Base-by-base conservation (phyloP, 73 alveolate species). In the Uronychia binucleata region DNA sequence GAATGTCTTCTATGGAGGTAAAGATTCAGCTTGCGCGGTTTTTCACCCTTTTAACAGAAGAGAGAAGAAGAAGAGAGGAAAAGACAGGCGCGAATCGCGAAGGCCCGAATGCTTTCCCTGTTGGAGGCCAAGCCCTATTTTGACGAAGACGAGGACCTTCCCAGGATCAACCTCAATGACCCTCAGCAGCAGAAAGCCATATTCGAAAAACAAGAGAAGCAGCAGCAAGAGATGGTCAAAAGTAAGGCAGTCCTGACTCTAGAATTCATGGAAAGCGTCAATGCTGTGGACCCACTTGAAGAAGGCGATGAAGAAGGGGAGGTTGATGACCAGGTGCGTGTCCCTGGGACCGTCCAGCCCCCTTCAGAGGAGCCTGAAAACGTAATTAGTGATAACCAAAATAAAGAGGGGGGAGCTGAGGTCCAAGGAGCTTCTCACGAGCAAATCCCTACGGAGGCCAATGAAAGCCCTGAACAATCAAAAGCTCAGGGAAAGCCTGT, bases 51-150 rank as follows among this genome's bases (percentile, higher is more conserved):
- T 29, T 57, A 79, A 26, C 57, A 76, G 80, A 76, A 81, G 79
- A n/a, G 33, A 59, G 81, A 89, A 67, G 92, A 87, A 33, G 95
- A 89, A 28, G 77, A 88, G 79, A 59, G 89, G 78, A 77, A 92
- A 82, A 60, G 79, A 87, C 35, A 82, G 33, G 97, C 93, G 14
- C 88, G 94, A 80, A 80, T 92, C 13, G 97, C 97, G n/a, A 92
- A 88, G 77, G 92, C 90, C 31, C 77, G 94, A 58, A 59, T 89
- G 77, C 88, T 92, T 5, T 83, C 88, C 1, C 57, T 74, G 11
- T 0, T 76, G 14, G 75, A 34, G 26, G 79, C 33, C 0, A 35
- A 75, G 59, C 34, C 28, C 34, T 31, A 57, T 30, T 84, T 30
- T 0, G 83, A 77, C 27, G 83, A 77, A 26, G 75, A 58, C 0